A percentile compares a stretch with the other conserved stretches of the same genome.
These are phyloP conservation scores for Fraxinus sp. DNA, from an alignment of 305 asterid species.

Conservation along the genomic window DNA sequence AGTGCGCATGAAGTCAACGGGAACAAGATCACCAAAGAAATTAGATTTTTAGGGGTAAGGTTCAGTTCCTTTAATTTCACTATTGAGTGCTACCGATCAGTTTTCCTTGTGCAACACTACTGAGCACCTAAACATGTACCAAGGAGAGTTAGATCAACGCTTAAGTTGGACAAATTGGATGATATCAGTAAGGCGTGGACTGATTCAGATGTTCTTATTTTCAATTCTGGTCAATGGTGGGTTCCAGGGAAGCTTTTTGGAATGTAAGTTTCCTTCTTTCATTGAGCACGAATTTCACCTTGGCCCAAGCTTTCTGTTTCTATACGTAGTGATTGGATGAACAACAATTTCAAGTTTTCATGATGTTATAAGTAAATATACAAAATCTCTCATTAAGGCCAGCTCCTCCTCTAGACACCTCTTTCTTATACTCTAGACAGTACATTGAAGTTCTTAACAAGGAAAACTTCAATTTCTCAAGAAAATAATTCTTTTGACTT, in stretches of 20 bases:
- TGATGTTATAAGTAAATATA: background rate
- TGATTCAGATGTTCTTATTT: constrained; percentile 62
- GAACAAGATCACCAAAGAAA: constrained; percentile 54
- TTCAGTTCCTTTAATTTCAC: constrained; percentile 66
- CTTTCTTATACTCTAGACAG: background rate
- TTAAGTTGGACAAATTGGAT: constrained; percentile 56
- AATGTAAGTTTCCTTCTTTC: constrained; percentile 42
- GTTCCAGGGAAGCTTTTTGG: constrained; percentile 67
- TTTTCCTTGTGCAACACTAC: constrained; percentile 62
- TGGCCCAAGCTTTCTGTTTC: constrained; percentile 14
- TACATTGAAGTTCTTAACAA: background rate
- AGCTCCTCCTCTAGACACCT: background rate
- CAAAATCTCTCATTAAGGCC: background rate
- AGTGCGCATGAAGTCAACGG: constrained; percentile 66
- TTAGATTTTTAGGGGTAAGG: constrained; percentile 60
- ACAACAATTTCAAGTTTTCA: background rate
- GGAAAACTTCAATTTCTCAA: background rate
- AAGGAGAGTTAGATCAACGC: constrained; percentile 58
- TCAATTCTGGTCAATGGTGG: constrained; percentile 86
- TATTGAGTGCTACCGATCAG: constrained; percentile 64
- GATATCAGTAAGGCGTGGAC: constrained; percentile 64
- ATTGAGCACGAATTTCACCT: background rate
- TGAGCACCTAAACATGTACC: constrained; percentile 58
- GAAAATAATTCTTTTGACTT: background rate
- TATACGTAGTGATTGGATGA: background rate